Base-by-base conservation (phyloP, 176 grass and related monocot genomes). In the Eleusine coracana region DNA sequence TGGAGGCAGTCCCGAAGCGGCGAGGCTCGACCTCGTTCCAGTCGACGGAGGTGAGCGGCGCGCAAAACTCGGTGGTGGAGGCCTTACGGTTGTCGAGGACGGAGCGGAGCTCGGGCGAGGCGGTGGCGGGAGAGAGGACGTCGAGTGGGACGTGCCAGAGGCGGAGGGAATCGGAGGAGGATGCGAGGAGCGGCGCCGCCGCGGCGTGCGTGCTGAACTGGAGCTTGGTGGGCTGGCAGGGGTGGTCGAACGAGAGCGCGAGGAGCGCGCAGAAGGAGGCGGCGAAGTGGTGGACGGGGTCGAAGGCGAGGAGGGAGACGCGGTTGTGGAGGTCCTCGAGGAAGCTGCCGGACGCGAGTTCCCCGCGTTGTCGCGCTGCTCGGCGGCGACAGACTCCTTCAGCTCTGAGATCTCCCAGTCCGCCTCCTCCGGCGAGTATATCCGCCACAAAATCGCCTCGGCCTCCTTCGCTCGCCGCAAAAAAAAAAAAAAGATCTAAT, bases 41-140 rank as follows among this genome's bases (percentile, higher is more conserved):
- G 70, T 98, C 96, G 79, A 95, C 95, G 55, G 96, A 98, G 67
- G 96, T 98, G 75, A 98, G 91, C 40, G 96, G 92, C 14, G 96
- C 96, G 80, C 85, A 93, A 83, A 95, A 98, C 34, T 93, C 91
- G 68, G 88, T 87, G 55, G 96, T 87, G 66, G 92, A 77, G 21
- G 92, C 84, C 87, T 98, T 98, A 87, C 89, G 88, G 82, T 95
- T 98, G 90, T 93, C 88, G 41, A 95, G 83, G 21, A 95, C 69
- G 68, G 89, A 93, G 29, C 92, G 87, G 56, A 95, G 76, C 80
- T 95, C 93, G 18, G 88, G 84, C 16, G 69, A 10, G 10, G 76
- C 17, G 18, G 90, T 68, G 72, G 74, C 16, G 54, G 38, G 7
- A 8, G 90, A 68, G 66, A 78, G 80, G 64, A 90, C 81, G 71